Percentiles rank a stretch among this genome's conserved stretches.
Conservation (phyloP, 441 rosid genomes). For the Euphorbia celastroides region DNA sequence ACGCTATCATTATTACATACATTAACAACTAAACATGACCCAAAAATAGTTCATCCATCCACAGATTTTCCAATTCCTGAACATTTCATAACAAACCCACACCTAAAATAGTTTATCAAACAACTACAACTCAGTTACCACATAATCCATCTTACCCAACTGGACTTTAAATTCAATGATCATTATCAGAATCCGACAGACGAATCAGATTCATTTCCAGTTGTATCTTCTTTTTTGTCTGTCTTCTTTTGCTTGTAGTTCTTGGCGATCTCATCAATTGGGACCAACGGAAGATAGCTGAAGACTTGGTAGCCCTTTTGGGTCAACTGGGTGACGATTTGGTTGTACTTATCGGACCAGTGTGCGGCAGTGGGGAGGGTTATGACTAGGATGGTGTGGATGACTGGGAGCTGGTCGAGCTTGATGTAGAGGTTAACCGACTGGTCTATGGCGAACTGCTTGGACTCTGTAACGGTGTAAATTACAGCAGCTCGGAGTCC, state of each 20-base stretch:
- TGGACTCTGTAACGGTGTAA: slow-evolving; percentile 47
- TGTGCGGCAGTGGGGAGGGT: slow-evolving; percentile 55
- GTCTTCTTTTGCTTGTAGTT: slow-evolving; percentile 42
- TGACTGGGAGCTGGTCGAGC: slow-evolving; percentile 39
- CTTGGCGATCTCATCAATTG: slow-evolving; percentile 55
- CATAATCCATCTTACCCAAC: slow-evolving; percentile 1
- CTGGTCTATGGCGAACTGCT: slow-evolving; percentile 36
- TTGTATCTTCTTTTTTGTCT: slow-evolving; percentile 26
- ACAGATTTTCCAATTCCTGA: slow-evolving; percentile 6
- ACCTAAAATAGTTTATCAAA: not conserved
- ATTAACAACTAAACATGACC: not conserved
- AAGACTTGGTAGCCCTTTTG: slow-evolving; percentile 53
- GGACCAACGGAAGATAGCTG: slow-evolving; percentile 56
- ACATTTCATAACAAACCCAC: slow-evolving; percentile 1
- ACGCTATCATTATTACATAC: slow-evolving; percentile 2
- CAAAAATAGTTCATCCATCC: not conserved
- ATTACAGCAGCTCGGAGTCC: slow-evolving; percentile 56
- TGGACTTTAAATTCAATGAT: not conserved
- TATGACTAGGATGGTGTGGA: slow-evolving; percentile 41
- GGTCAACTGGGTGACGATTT: slow-evolving; percentile 32
- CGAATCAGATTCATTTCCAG: slow-evolving; percentile 23
- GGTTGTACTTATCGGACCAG: slow-evolving; percentile 51
- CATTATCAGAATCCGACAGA: slow-evolving; percentile 37
- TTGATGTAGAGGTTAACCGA: slow-evolving; percentile 54
- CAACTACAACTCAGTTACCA: not conserved